Percentiles rank a stretch among this genome's conserved stretches.
These are phyloP conservation scores for Magnolia changhungtana DNA, from an alignment of 164 flowering plant species.

Conservation along the genomic window DNA sequence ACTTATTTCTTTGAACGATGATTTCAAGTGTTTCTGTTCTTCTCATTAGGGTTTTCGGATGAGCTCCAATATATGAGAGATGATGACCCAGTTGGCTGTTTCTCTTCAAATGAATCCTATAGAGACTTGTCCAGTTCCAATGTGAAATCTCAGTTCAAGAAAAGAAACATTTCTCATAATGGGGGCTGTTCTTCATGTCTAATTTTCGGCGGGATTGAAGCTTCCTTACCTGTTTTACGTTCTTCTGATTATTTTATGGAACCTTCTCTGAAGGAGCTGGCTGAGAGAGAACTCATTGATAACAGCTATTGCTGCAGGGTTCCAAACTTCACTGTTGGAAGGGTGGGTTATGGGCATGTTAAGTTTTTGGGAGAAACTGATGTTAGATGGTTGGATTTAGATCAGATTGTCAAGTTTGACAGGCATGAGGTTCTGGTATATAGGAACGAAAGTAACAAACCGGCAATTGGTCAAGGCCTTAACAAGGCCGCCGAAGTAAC, in stretches of 20 bases:
- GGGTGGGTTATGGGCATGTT: slow-evolving; percentile 74
- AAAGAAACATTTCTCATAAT: slow-evolving; percentile 13
- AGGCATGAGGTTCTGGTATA: slow-evolving; percentile 78
- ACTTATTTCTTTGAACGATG: neutral
- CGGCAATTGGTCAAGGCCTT: slow-evolving; percentile 78
- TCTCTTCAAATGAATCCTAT: slow-evolving; percentile 1
- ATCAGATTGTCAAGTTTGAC: slow-evolving; percentile 59
- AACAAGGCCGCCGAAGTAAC: slow-evolving; percentile 91
- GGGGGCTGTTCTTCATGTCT: neutral
- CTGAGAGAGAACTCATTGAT: slow-evolving; percentile 34
- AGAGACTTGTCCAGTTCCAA: slow-evolving; percentile 4
- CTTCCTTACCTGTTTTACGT: slow-evolving; percentile 48
- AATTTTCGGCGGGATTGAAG: slow-evolving; percentile 3
- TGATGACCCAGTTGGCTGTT: slow-evolving; percentile 1
- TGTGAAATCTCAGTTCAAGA: slow-evolving; percentile 19
- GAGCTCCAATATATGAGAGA: slow-evolving; percentile 12
- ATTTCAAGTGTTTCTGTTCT: neutral
- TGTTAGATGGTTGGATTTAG: slow-evolving; percentile 71
- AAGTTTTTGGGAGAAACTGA: slow-evolving; percentile 81
- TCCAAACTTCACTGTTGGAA: slow-evolving; percentile 70
- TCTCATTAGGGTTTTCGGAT: slow-evolving; percentile 9
- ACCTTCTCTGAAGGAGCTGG: slow-evolving; percentile 66
- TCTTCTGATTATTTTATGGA: slow-evolving; percentile 59
- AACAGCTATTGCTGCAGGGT: slow-evolving; percentile 67
- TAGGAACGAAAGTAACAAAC: slow-evolving; percentile 67